These are phyloP conservation scores for Wallemia ichthyophaga DNA, from an alignment of 1,284 basidiomycete genomes.

Conservation along the genomic window DNA sequence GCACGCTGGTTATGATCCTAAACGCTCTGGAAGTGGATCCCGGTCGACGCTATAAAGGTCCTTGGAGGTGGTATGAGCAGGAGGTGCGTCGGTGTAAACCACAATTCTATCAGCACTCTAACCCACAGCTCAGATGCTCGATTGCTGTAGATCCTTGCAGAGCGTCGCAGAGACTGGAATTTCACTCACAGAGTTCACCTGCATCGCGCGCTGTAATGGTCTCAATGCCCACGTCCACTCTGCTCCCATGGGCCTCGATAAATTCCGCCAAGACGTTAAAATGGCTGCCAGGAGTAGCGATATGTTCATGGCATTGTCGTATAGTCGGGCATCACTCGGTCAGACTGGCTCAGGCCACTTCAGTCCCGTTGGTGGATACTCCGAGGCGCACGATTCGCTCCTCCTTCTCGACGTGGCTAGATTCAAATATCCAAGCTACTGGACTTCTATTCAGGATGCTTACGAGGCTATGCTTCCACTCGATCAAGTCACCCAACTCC, in stretches of 20 bases:
- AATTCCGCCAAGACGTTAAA: constrained; percentile 8
- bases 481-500: constrained; percentile 9
- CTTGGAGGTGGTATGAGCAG: constrained; percentile 10
- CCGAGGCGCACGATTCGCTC: constrained; percentile 6
- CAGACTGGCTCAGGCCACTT: constrained; percentile 12
- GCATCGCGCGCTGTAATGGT: constrained; percentile 11
- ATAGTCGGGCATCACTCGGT: constrained; percentile 7
- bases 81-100: constrained; percentile 1
- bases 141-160: constrained; percentile 10
- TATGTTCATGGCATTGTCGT: constrained; percentile 8
- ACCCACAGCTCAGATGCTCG: constrained; percentile 6
- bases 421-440: constrained; percentile 9
- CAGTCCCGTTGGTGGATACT: constrained; percentile 8
- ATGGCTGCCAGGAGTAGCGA: constrained; percentile 1
- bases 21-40: constrained; percentile 11
- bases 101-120: neutral
- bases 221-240: constrained; percentile 3
- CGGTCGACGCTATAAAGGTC: constrained; percentile 8
- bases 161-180: constrained; percentile 8
- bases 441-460: constrained; percentile 5
- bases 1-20: constrained; percentile 9
- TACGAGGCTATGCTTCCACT: constrained; percentile 9
- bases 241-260: constrained; percentile 1
- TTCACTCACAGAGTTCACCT: constrained; percentile 10
- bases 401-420: constrained; percentile 11